phyloP scores from a whole-genome alignment of 768 basidiomycete species.

The Hirschioporus abietinus region DNA sequence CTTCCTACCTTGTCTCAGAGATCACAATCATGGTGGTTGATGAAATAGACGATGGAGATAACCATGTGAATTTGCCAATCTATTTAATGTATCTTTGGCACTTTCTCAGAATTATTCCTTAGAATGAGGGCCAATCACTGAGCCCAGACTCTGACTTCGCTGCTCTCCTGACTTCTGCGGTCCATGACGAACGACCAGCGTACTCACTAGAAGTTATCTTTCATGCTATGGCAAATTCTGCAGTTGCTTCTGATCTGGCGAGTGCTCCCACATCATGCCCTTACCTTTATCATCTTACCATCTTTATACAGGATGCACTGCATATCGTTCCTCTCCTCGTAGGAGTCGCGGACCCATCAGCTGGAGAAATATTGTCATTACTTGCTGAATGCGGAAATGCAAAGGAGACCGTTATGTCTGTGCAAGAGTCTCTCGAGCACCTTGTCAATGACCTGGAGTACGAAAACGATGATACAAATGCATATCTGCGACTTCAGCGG shows the following conservation, averaged over 20 bases:
- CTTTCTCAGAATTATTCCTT: not conserved
- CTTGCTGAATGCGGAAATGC: conserved; percentile 28
- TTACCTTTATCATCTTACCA: not conserved
- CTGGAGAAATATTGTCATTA: conserved; percentile 27
- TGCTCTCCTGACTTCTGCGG: not conserved
- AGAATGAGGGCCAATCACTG: not conserved
- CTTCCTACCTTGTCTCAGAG: too few relatives aligned
- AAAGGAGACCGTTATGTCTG: conserved; percentile 37
- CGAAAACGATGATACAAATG: conserved; percentile 16
- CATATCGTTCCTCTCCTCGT: conserved; percentile 32
- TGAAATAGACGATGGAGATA: too few relatives aligned
- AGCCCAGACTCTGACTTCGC: not conserved
- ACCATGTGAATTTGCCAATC: too few relatives aligned
- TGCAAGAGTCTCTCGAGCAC: conserved; percentile 34
- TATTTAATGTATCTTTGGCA: too few relatives aligned
- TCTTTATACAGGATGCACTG: conserved; percentile 32
- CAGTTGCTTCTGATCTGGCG: not conserved
- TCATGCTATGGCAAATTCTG: not conserved
- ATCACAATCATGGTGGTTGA: too few relatives aligned
- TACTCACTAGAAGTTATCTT: not conserved
- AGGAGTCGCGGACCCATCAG: conserved; percentile 23
- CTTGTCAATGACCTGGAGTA: conserved; percentile 18
- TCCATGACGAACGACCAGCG: not conserved
- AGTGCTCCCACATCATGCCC: not conserved
- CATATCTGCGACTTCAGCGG: not conserved